These are phyloP conservation scores for Sphagnum contortum DNA, from an alignment of 225 moss, liverwort and hornwort genomes.

Conservation along the genomic window DNA sequence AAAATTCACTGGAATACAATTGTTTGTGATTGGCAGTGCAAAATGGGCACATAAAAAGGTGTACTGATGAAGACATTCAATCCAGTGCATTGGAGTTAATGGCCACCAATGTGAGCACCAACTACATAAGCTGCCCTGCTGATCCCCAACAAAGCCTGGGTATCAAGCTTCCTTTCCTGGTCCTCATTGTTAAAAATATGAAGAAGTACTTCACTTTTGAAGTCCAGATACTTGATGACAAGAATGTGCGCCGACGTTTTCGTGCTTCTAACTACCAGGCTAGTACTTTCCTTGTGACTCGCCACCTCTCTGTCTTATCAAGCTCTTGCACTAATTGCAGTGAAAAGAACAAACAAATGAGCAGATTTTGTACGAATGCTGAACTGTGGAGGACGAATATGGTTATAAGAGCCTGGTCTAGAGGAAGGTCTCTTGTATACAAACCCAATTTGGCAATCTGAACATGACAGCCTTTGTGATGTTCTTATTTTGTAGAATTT, in stretches of 20 bases:
- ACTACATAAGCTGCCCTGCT: slow-evolving; percentile 67
- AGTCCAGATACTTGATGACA: slow-evolving; percentile 90
- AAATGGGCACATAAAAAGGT: slow-evolving; percentile 86
- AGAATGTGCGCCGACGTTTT: slow-evolving; percentile 67
- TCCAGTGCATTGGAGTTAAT: slow-evolving; percentile 89
- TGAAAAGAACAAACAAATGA: neutral
- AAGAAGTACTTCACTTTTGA: slow-evolving; percentile 90
- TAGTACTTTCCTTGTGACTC: neutral
- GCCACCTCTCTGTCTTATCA: neutral
- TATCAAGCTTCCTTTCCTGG: slow-evolving; percentile 74
- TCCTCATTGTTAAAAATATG: slow-evolving; percentile 91
- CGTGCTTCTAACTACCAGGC: slow-evolving; percentile 95
- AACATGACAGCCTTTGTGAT: too few species aligned
- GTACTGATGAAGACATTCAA: slow-evolving; percentile 90
- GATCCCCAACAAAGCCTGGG: slow-evolving; percentile 68
- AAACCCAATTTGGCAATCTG: neutral
- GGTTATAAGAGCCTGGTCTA: neutral
- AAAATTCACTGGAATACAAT: slow-evolving; percentile 3
- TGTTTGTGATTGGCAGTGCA: slow-evolving; percentile 34
- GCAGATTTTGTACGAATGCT: neutral
- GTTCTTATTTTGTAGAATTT: neutral
- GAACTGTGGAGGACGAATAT: neutral
- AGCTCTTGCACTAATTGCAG: neutral
- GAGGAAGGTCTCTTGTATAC: neutral
- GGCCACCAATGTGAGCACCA: slow-evolving; percentile 91